Conservation (phyloP, 495 filamentous ascomycete species). For the Aspergillus steynii region DNA sequence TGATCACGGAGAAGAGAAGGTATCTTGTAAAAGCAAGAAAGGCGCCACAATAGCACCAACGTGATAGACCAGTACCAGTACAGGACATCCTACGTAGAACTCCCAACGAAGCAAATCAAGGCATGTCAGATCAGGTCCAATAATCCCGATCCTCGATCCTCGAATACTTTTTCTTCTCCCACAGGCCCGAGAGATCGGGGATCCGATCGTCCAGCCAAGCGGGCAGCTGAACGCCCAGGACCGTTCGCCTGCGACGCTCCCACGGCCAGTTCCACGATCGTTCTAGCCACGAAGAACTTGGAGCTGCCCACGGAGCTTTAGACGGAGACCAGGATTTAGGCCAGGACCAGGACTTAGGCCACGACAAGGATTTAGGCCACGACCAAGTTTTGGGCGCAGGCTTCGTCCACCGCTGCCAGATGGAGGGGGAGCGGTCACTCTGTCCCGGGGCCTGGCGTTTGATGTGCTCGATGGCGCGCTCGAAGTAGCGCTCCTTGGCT, state of each 20-base stretch:
- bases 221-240: conserved; percentile 19
- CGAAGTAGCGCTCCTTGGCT: conserved; percentile 38
- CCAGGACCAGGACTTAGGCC: not conserved
- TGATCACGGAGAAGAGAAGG: not conserved
- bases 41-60: not conserved
- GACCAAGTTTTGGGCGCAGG: not conserved
- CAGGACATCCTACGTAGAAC: not conserved
- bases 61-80: too few species aligned
- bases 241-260: conserved; percentile 15
- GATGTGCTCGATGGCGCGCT: conserved; percentile 35
- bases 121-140: not conserved
- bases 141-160: conserved; percentile 2
- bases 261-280: conserved; percentile 30
- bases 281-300: conserved; percentile 11
- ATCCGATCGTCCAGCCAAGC: not conserved
- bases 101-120: too few species aligned
- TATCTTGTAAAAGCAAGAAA: too few species aligned
- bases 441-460: conserved; percentile 19
- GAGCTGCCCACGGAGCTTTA: not conserved
- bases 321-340: not conserved
- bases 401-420: conserved; percentile 22
- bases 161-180: conserved; percentile 3
- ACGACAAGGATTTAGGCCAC: not conserved
- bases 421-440: not conserved
- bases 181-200: not conserved